phyloP scores from a whole-genome alignment of 2,329 filamentous ascomycete species.

The Neofusicoccum ribis region DNA sequence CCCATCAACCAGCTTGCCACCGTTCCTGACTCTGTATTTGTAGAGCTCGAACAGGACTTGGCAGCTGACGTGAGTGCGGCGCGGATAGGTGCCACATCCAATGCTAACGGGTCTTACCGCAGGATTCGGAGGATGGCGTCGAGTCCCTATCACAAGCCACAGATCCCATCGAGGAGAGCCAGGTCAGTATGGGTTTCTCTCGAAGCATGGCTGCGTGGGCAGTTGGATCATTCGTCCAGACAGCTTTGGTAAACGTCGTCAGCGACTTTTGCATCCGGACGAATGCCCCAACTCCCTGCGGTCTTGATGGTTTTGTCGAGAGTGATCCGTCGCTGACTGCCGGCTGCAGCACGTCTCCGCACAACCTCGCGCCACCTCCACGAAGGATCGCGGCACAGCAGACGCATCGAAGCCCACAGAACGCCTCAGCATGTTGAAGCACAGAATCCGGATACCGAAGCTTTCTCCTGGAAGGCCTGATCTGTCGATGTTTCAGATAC shows the following conservation, averaged over 20 bases:
- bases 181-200: background rate
- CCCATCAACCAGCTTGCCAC: slow-evolving; percentile 31
- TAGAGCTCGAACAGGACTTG: background rate
- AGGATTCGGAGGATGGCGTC: background rate
- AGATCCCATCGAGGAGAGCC: slow-evolving; percentile 17
- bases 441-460: background rate
- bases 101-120: slow-evolving; percentile 1
- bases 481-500: background rate
- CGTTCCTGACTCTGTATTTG: slow-evolving; percentile 24
- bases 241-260: too few species aligned
- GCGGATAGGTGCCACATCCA: background rate
- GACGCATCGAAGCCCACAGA: background rate
- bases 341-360: background rate
- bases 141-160: background rate
- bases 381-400: background rate
- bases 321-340: too few species aligned
- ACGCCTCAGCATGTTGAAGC: background rate
- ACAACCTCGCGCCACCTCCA: background rate
- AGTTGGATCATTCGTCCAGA: too few species aligned
- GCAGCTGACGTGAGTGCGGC: slow-evolving; percentile 19
- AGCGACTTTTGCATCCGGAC: too few species aligned
- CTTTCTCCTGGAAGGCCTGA: background rate
- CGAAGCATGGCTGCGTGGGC: too few species aligned
- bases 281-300: too few species aligned
- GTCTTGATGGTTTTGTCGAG: too few species aligned